Evolutionary conservation across 2,329 filamentous ascomycete genomes (phyloP), one percentile per base, ranked within the genome.

Genomic region (Alternaria sp.): DNA sequence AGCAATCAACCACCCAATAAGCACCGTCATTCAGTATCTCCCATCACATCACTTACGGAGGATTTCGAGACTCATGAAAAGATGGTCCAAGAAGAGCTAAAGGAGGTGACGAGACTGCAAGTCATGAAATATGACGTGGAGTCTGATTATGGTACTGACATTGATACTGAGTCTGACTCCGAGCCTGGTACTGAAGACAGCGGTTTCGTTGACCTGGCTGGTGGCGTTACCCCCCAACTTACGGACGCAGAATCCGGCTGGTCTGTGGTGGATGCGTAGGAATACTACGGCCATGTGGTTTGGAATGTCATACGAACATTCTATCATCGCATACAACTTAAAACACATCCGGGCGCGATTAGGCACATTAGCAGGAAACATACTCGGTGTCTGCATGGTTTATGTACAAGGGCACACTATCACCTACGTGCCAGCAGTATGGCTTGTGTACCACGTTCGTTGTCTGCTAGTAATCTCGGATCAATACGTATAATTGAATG

Each of bases 181-280:
- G 60, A 65, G 11, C 51, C 52, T 12, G 52, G 14, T 20, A 24
- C 20, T 24, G 39, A 42, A 16, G 7, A 42, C 12, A 24, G 39
- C 11, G 24, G 16, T 38, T 64, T 22, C 16, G 52, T 42, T 24
- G 56, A 63, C 28, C 39, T 63, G 5, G 44, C 59, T 12, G 53
- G 57, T 22, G 54, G 64, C 20, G 51, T 48, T 11, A 55, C 62
- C 2, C 52, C 57, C 4, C 54, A 46, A 2, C 20, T 57, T 8
- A 54, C 46, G 3, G 64, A 63, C 30, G 44, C 28, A 8, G 59
- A 34, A 12, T 54, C 38, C 3, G 61, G 55, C 12, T 64, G 61
- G 61, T 49, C 63, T 22, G 41, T 61, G 24, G 58, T 64, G 8
- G 57, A 61, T 34, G 46, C 24, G 5, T 49, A 49, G 9, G 4